phyloP scores from a whole-genome alignment of 805 yeast species.

The Candida hungchunana region DNA sequence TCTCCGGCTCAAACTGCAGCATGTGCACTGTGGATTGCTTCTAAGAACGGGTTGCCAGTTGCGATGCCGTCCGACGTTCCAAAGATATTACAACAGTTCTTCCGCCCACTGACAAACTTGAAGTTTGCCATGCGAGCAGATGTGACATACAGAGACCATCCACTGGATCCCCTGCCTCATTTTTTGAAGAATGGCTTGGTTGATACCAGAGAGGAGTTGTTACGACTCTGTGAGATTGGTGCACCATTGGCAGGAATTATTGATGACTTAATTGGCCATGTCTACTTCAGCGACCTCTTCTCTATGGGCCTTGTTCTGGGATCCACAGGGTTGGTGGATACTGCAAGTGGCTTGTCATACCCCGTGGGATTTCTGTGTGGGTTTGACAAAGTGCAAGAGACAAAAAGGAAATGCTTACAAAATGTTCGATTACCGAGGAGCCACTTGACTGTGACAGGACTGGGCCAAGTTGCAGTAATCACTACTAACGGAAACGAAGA shows the following conservation, averaged over 20 bases:
- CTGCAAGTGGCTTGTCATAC: constrained; percentile 3
- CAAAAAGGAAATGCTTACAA: constrained; percentile 2
- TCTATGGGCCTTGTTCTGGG: constrained; percentile 5
- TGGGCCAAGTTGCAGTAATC: constrained; percentile 12
- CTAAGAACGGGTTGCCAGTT: no score
- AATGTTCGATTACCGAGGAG: constrained; percentile 1
- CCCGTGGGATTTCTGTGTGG: constrained; percentile 5
- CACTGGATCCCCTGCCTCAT: constrained; percentile 5
- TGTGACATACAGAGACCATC: background rate
- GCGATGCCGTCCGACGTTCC: no score
- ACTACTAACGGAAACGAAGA: constrained; percentile 8
- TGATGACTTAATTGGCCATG: constrained; percentile 11
- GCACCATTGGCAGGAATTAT: constrained; percentile 5
- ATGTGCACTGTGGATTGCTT: no score
- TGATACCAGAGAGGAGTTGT: constrained; percentile 8
- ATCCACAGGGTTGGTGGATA: constrained; percentile 5
- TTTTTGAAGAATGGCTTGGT: constrained; percentile 12
- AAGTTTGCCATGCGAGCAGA: no score
- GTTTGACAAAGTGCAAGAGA: background rate
- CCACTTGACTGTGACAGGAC: constrained; percentile 7
- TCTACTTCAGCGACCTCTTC: constrained; percentile 15
- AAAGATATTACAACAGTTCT: no score
- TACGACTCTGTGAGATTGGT: background rate
- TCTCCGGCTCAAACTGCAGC: no score
- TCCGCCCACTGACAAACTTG: no score